Percentiles rank a stretch among this genome's conserved stretches.
Conservation (phyloP, 345 rosid genomes). For the thale cress (Arabidopsis thaliana) region TAIR10.1 NC_003075.7:14125501-14126000, state of each 20-base stretch:
- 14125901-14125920: not conserved
- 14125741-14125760: not conserved
- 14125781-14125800: not conserved
- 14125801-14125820: constrained; percentile 94
- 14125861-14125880: constrained; percentile 87
- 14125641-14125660: constrained; percentile 87
- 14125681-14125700: constrained; percentile 10
- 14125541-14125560: constrained; percentile 47
- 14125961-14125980: not conserved
- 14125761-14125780: not conserved
- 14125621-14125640: constrained; percentile 93
- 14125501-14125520: constrained; percentile 5
- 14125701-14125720: constrained; percentile 8
- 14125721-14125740: not conserved
- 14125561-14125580: constrained; percentile 76
- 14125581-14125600: constrained; percentile 75
- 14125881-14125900: constrained; percentile 60
- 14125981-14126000: not conserved
- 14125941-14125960: constrained; percentile 1
- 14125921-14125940: not conserved
- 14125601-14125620: constrained; percentile 82
- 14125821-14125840: constrained; percentile 82
- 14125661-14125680: constrained; percentile 76
- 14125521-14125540: not conserved
- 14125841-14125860: constrained; percentile 85